Conservation (phyloP, 2,329 filamentous ascomycete genomes). For the Scorias spongiosa region DNA sequence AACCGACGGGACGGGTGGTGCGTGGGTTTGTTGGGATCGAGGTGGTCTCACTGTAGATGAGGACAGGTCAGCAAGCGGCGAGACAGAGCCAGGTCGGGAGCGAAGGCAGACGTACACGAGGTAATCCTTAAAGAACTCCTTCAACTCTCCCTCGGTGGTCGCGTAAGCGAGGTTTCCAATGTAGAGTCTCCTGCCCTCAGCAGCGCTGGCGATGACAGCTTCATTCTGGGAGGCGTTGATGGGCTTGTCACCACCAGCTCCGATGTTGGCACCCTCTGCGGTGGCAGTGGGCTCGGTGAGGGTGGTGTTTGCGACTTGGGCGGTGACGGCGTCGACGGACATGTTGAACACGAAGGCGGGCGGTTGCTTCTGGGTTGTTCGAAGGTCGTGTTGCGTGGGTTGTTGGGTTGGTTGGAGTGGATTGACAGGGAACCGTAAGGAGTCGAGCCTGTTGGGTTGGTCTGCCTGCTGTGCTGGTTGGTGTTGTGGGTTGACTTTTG, state of each 20-base stretch:
- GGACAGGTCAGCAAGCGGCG: conserved; percentile 9
- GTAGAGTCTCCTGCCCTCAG: conserved; percentile 97
- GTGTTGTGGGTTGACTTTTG: conserved; percentile 8
- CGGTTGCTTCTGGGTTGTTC: neutral
- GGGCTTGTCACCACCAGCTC: conserved; percentile 43
- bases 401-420: conserved; percentile 3
- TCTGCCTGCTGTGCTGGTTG: conserved; percentile 7
- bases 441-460: neutral
- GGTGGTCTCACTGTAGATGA: conserved; percentile 71
- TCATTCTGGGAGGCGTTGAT: conserved; percentile 65
- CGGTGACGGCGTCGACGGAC: conserved; percentile 79
- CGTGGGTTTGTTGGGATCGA: conserved; percentile 99
- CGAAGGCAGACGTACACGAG: conserved; percentile 64
- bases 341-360: conserved; percentile 51
- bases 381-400: conserved; percentile 1
- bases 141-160: conserved; percentile 99
- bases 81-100: neutral
- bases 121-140: conserved; percentile 99
- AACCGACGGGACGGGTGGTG: conserved; percentile 94
- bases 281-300: conserved; percentile 39
- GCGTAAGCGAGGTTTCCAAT: conserved; percentile 99
- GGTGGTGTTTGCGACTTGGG: conserved; percentile 50
- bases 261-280: conserved; percentile 38
- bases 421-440: neutral
- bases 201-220: conserved; percentile 89